Evolutionary conservation across 768 basidiomycete species (phyloP), one percentile per base, ranked within the genome.

Genomic region (Lactarius sp.): DNA sequence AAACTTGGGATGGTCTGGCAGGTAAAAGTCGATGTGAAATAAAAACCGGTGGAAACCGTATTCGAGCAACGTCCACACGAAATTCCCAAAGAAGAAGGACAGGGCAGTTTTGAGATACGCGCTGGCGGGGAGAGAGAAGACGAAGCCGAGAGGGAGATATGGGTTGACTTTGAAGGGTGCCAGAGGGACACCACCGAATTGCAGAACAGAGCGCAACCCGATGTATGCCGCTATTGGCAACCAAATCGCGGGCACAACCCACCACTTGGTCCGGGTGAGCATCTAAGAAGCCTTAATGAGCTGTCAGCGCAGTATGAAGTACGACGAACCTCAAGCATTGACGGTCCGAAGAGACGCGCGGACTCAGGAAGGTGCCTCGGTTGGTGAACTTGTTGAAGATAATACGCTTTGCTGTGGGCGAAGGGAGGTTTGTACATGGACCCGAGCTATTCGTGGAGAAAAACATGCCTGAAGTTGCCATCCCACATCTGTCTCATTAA

Each of bases 351-450:
- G 63, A 99, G 77, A 67, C 92, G 85, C 2, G 95, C 94, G 18
- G 90, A 87, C 56, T 92, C 81, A 7, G 84, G 75, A 57, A 95
- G 75, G 73, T 95, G 95, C 49, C 97, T 84, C 1, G 97, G 96
- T 73, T 98, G 94, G 74, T 99, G 97, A 0, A 99, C 92, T 74
- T 99, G 97, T 70, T 92, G 83, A 55, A 99, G 79, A 73, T 99
- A 99, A 74, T 94, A 98, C 4, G 89, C 84, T 79, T 99, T 99
- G 72, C 91, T 92, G 62, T 60, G 50, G 6, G 22, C 34, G 33
- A 42, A 34, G 33, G 12, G 18, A 67, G 13, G 62, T 65, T 47
- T 62, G 47, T 22, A 54, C 39, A n/a, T 1, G 36, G 18, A 3
- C 49, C 20, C 22, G 58, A 5, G 27, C 7, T 33, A 9, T 41